Conservation (phyloP, 2,329 filamentous ascomycete species). For the Arthrobotrys sphaeroides region DNA sequence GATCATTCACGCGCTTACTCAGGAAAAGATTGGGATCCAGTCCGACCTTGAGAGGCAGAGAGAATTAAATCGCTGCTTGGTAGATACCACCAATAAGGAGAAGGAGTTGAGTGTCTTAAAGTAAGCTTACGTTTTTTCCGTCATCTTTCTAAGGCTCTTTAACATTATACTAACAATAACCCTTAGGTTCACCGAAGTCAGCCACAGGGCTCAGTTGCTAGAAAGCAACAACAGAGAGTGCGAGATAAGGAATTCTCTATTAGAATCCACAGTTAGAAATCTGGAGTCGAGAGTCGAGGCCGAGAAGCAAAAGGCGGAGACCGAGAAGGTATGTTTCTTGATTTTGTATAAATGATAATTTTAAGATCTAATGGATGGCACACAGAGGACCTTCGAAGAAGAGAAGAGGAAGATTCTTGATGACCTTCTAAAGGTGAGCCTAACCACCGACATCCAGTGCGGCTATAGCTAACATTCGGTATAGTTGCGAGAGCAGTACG, state of each 20-base stretch:
- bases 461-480: background rate
- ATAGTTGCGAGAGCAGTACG: slow-evolving; percentile 1
- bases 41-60: slow-evolving; percentile 14
- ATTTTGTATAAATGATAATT: background rate
- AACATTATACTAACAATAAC: background rate
- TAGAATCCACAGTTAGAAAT: slow-evolving; percentile 10
- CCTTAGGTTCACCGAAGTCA: slow-evolving; percentile 21
- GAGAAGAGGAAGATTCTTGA: background rate
- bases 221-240: slow-evolving; percentile 16
- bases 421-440: background rate
- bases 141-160: too few relatives aligned
- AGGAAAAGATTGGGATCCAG: background rate
- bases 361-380: background rate
- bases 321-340: slow-evolving; percentile 16
- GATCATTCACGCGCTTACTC: background rate
- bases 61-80: slow-evolving; percentile 21
- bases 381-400: background rate
- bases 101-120: slow-evolving; percentile 9
- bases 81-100: slow-evolving; percentile 28
- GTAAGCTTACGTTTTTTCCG: background rate
- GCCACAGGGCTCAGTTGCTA: background rate
- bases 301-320: slow-evolving; percentile 16
- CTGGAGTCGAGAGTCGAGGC: slow-evolving; percentile 15
- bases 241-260: slow-evolving; percentile 16
- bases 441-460: background rate